Conservation (phyloP, 179 eudicot genomes). For the Sideroxylon spinosum region DNA sequence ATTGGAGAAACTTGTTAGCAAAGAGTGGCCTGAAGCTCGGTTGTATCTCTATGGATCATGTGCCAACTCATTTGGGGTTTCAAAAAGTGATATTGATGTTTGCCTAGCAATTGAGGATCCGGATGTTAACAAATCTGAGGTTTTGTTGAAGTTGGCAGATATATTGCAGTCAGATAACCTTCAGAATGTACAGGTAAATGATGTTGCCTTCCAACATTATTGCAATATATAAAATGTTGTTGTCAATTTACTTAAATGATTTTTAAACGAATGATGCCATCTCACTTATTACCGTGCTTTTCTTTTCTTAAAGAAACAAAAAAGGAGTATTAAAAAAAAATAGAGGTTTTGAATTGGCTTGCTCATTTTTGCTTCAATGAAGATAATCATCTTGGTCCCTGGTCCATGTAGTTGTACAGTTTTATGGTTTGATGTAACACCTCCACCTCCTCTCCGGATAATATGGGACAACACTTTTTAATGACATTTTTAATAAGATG, state of each 20-base stretch:
- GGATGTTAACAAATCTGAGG: slow-evolving; percentile 55
- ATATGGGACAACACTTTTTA: not conserved
- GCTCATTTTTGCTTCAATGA: not conserved
- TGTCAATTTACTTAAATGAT: not conserved
- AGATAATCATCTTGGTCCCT: not conserved
- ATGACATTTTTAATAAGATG: not conserved
- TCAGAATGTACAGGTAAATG: slow-evolving; percentile 81
- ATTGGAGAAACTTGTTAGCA: slow-evolving; percentile 70
- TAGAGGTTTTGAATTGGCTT: not conserved
- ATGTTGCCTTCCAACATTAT: not conserved
- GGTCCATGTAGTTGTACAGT: not conserved
- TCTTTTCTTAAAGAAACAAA: not conserved
- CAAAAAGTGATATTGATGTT: slow-evolving; percentile 91
- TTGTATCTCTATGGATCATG: slow-evolving; percentile 89
- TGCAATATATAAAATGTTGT: not conserved
- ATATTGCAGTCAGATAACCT: slow-evolving; percentile 71
- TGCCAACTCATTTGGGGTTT: slow-evolving; percentile 90
- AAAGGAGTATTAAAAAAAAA: not conserved
- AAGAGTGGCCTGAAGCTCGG: slow-evolving; percentile 86
- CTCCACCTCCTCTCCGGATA: not conserved
- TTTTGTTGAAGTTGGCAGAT: slow-evolving; percentile 80
- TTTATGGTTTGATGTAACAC: not conserved
- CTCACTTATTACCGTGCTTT: not conserved
- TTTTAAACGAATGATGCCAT: not conserved
- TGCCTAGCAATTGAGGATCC: slow-evolving; percentile 68